A percentile compares a stretch with the other conserved stretches of the same genome.
Evolutionary conservation across 2,329 filamentous ascomycete species (phyloP).

Genomic region (Westerdykella sp.): DNA sequence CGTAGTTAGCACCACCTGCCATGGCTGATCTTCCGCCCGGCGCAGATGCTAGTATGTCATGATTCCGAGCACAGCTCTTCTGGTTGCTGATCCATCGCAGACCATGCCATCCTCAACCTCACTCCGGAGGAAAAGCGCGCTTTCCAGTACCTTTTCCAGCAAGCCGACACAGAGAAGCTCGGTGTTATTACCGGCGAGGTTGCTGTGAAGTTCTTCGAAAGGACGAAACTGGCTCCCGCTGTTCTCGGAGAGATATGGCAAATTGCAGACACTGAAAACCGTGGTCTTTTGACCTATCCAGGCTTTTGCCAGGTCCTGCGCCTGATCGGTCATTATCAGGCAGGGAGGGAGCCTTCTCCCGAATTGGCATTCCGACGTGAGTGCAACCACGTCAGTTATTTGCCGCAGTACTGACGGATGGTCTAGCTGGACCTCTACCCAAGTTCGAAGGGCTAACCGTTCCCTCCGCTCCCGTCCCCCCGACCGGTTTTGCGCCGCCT

Average conservation of each 20-base stretch:
- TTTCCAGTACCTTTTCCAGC: conserved; percentile 87
- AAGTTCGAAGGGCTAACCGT: conserved; percentile 75
- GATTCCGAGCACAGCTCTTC: conserved; percentile 1
- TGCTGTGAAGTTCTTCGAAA: conserved; percentile 96
- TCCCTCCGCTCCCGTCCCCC: conserved; percentile 45
- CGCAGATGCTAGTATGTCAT: conserved; percentile 31
- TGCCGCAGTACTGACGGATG: conserved; percentile 3
- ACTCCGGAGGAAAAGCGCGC: conserved; percentile 87
- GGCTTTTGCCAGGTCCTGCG: conserved; percentile 91
- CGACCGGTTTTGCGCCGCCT: conserved; percentile 41
- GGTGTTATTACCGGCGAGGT: conserved; percentile 94
- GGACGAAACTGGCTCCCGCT: conserved; percentile 79
- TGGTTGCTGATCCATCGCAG: conserved; percentile 1
- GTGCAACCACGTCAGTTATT: conserved; percentile 12
- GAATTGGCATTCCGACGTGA: conserved; percentile 75
- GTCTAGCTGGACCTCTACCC: conserved; percentile 69
- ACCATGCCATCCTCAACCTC: conserved; percentile 68
- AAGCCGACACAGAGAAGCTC: conserved; percentile 84
- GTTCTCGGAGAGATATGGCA: conserved; percentile 97
- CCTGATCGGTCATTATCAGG: conserved; percentile 93
- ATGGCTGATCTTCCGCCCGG: conserved; percentile 33
- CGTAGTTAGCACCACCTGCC: conserved; percentile 14
- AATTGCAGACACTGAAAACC: conserved; percentile 94
- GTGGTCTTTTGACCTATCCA: conserved; percentile 83
- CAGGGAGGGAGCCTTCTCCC: conserved; percentile 69